Evolutionary conservation across 345 rosid genomes (phyloP), one percentile per base, ranked within the genome.

Genomic region (Populus davidiana): DNA sequence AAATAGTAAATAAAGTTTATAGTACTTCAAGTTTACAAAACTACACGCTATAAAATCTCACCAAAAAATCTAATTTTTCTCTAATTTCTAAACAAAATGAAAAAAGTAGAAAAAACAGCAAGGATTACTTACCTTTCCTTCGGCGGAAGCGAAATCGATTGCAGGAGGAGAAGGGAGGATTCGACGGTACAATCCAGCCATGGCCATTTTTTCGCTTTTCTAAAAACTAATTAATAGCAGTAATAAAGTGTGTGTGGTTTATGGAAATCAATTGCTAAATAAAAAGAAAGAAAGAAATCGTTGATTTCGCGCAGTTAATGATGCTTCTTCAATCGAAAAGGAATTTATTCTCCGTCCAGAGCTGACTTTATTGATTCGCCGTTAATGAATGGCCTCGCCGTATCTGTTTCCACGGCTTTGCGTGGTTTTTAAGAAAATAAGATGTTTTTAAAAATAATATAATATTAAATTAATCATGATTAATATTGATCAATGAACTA

Each of bases 101-200:
- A 21, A 3, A 49, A 16, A 3, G 4, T 20, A 44, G 36, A 25
- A 69, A 5, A 59, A 4, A 2, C 2, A 3, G 17, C 3, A 68
- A 75, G 67, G 27, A 54, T 63, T 74, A 74, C 81, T 81, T 77
- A 77, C 84, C 84, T 81, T 81, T 69, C 84, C 84, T 70, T 81
- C 80, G 17, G 75, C 62, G 38, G 84, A 81, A 62, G 81, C 80
- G 36, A 77, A 77, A 33, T 81, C 78, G 27, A 77, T 74, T 3
- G 84, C 84, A 33, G 84, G 81, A 61, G 84, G 84, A 29, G 75
- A 81, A 73, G 84, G 84, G 41, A 81, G 84, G 20, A 59, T 52
- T 9, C 81, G 81, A 7, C 81, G 77, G 78, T 77, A 81, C 33
- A 81, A 29, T 41, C 81, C 84, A 17, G 75, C 84, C 84, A 39